Evolutionary conservation across 2,329 filamentous ascomycete species (phyloP).

Genomic region (Calonectria ilicicola): DNA sequence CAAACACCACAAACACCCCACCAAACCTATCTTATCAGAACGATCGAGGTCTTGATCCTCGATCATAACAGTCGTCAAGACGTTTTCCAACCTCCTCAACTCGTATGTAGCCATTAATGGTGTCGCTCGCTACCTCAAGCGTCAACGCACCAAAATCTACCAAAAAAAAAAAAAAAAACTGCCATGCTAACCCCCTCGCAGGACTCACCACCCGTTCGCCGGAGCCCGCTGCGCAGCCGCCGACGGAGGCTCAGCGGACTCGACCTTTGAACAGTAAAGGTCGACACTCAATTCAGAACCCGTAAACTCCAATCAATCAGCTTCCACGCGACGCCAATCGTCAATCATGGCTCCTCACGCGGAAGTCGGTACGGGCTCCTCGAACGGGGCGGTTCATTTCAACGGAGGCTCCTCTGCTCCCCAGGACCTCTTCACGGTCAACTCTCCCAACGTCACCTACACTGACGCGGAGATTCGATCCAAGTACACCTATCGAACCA

Average conservation of each 20-base stretch:
- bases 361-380: constrained; percentile 66
- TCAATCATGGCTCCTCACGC: constrained; percentile 92
- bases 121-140: not conserved
- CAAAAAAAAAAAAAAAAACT: constrained; percentile 9
- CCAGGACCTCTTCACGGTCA: constrained; percentile 82
- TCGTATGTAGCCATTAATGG: constrained; percentile 74
- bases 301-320: constrained; percentile 40
- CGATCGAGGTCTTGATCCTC: constrained; percentile 66
- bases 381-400: constrained; percentile 70
- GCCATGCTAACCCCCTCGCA: constrained; percentile 56
- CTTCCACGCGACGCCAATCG: constrained; percentile 46
- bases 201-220: constrained; percentile 95
- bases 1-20: constrained; percentile 35
- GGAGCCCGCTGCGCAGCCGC: constrained; percentile 93
- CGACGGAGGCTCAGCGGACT: constrained; percentile 84
- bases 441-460: constrained; percentile 93
- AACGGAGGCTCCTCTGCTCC: constrained; percentile 55
- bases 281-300: constrained; percentile 46
- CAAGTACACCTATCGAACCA: constrained; percentile 97
- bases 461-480: constrained; percentile 88
- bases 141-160: not conserved
- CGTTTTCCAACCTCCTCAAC: constrained; percentile 98
- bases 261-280: constrained; percentile 68
- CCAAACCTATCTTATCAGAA: constrained; percentile 38
- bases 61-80: constrained; percentile 81